A percentile compares a stretch with the other conserved stretches of the same genome.
Conservation (phyloP, 805 yeast species). For the Ogataea ganodermae region DNA sequence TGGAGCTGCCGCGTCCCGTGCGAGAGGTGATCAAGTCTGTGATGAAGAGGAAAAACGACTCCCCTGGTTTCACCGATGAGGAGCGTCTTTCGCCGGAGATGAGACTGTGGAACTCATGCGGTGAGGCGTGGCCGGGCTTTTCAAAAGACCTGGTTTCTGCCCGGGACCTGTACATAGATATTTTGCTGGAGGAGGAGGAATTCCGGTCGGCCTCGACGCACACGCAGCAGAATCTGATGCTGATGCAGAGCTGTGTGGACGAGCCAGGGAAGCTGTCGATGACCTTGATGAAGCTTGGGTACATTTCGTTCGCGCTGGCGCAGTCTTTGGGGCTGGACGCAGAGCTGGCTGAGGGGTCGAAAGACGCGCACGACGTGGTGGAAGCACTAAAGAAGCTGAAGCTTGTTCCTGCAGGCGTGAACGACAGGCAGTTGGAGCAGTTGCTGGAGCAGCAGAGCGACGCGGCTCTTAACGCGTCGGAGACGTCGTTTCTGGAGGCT, state of each 20-base stretch:
- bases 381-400: neutral
- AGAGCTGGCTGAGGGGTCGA: neutral
- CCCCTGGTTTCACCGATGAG: slow-evolving; percentile 25
- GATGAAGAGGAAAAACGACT: slow-evolving; percentile 20
- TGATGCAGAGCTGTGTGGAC: slow-evolving; percentile 22
- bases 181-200: slow-evolving; percentile 28
- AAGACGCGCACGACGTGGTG: slow-evolving; percentile 2
- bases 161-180: slow-evolving; percentile 28
- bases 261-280: slow-evolving; percentile 23
- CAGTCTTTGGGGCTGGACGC: slow-evolving; percentile 7
- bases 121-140: slow-evolving; percentile 34
- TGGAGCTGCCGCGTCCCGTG: slow-evolving; percentile 7
- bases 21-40: slow-evolving; percentile 17
- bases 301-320: slow-evolving; percentile 17
- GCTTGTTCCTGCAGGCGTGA: neutral
- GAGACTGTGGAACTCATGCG: slow-evolving; percentile 22
- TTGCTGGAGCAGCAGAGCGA: slow-evolving; percentile 11
- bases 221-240: slow-evolving; percentile 13
- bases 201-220: slow-evolving; percentile 21
- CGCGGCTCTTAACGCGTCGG: slow-evolving; percentile 12
- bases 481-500: slow-evolving; percentile 17
- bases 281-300: slow-evolving; percentile 20
- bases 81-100: slow-evolving; percentile 26
- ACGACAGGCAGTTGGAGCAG: neutral
- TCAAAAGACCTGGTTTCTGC: slow-evolving; percentile 27